Evolutionary conservation across 345 rosid species (phyloP).

Genomic region (Eucalyptus globulus): DNA sequence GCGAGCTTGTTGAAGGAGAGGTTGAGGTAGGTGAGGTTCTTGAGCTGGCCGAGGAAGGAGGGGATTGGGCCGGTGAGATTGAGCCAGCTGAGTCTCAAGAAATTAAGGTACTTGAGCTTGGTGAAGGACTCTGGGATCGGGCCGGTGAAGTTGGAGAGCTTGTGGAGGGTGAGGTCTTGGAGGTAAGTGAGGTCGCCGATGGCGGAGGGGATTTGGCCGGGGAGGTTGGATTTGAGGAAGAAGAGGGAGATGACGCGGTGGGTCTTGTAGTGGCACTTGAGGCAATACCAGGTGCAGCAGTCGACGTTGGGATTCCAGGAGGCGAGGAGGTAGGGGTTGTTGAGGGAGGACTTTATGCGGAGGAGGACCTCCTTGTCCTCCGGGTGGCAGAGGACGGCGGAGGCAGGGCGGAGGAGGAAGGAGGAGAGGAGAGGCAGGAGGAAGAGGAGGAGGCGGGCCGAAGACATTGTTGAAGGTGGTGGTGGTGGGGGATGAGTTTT

Average conservation of each 20-base stretch:
- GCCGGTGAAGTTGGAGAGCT: neutral
- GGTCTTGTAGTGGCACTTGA: slow-evolving; percentile 38
- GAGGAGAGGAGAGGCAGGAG: neutral
- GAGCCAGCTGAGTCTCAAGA: neutral
- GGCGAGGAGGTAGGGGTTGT: neutral
- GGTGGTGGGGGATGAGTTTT: neutral
- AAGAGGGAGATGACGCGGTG: slow-evolving; percentile 45
- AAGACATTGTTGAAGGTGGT: neutral
- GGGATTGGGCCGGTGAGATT: slow-evolving; percentile 42
- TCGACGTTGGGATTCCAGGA: slow-evolving; percentile 16
- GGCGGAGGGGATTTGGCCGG: neutral
- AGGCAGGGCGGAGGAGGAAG: neutral
- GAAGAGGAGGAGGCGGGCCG: neutral
- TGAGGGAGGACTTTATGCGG: neutral
- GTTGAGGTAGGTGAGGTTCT: slow-evolving; percentile 41
- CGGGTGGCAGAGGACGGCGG: neutral
- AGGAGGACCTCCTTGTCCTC: neutral
- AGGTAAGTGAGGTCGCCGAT: neutral
- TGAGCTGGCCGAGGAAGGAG: slow-evolving; percentile 30
- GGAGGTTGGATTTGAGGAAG: slow-evolving; percentile 5
- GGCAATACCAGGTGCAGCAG: slow-evolving; percentile 60
- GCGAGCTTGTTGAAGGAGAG: slow-evolving; percentile 57
- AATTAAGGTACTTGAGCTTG: neutral
- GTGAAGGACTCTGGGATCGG: neutral
- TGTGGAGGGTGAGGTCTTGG: neutral